Evolutionary conservation across 495 filamentous ascomycete genomes (phyloP), one percentile per base, ranked within the genome.

Genomic region (Cudoniella acicularis): DNA sequence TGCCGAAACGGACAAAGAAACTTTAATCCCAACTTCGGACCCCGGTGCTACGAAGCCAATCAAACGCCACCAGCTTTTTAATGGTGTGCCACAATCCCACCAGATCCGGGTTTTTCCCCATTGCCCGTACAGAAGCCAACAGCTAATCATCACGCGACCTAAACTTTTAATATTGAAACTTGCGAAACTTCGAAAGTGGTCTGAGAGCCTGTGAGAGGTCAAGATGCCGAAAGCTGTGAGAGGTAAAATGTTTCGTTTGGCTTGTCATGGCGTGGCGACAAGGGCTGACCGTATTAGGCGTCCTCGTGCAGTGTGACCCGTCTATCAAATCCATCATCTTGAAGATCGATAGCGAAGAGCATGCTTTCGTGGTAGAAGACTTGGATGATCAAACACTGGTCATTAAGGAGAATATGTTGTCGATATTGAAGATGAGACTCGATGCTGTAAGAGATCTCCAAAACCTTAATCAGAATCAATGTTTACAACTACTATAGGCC

Each of bases 271-370:
- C n/a, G n/a, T n/a, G n/a, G n/a, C n/a, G n/a, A n/a, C n/a, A n/a
- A n/a, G n/a, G n/a, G n/a, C n/a, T n/a, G n/a, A n/a, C n/a, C n/a
- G n/a, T n/a, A n/a, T 24, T 25, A 66, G 56, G 88, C 64, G 83
- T 90, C 42, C 76, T 92, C 54, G 82, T 92, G 63, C 80, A 88
- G 69, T 90, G 87, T 73, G 89, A 92, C 66, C 79, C 76, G 24
- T 78, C 73, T 45, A 80, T 81, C 72, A 80, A 79, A 67, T 77
- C 81, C 55, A 81, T 83, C 67, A 79, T 88, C 70, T 48, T 86
- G 68, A 77, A 80, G 66, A 75, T 89, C 70, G 71, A 89, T 70
- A 71, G 75, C 75, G 68, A 73, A 11, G 69, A 73, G 46, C 72
- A 83, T 61, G 77, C 80, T 43, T 77, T 77, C 61, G 78, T 84